Evolutionary conservation across 208 protist species (phyloP).

Genomic region (Wallacemonas sp.): DNA sequence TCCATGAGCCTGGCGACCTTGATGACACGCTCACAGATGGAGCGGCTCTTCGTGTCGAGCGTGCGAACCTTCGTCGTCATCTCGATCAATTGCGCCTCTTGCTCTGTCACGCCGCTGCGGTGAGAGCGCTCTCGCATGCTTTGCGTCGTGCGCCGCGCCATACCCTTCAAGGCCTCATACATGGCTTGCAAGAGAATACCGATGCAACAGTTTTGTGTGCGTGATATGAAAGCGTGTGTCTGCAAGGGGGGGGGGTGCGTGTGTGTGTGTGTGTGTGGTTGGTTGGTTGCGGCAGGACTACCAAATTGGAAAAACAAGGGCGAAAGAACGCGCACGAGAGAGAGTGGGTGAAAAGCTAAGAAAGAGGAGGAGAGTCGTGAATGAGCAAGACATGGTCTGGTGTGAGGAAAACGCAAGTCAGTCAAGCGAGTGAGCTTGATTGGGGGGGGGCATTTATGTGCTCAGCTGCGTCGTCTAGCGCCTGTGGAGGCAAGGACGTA

Average conservation of each 20-base stretch:
- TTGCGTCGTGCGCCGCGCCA: constrained; percentile 81
- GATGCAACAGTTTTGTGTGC: no score
- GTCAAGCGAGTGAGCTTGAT: no score
- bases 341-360: not conserved
- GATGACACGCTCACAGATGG: constrained; percentile 59
- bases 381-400: no score
- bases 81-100: constrained; percentile 47
- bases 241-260: no score
- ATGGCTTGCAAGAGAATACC: not conserved
- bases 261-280: no score
- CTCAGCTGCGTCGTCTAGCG: no score
- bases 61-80: constrained; percentile 43
- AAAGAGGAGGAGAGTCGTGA: not conserved
- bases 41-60: constrained; percentile 42
- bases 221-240: no score
- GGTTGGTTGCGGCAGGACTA: no score
- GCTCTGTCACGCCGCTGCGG: constrained; percentile 27
- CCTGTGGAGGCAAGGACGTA: no score
- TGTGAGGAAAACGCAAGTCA: no score
- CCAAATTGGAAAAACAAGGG: constrained; percentile 4
- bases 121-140: constrained; percentile 68
- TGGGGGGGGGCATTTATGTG: no score
- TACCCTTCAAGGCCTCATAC: constrained; percentile 72
- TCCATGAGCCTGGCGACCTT: constrained; percentile 62
- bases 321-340: no score